A percentile compares a stretch with the other conserved stretches of the same genome.
phyloP scores from a whole-genome alignment of 768 basidiomycete genomes.

The Stropharia rugosoannulata region DNA sequence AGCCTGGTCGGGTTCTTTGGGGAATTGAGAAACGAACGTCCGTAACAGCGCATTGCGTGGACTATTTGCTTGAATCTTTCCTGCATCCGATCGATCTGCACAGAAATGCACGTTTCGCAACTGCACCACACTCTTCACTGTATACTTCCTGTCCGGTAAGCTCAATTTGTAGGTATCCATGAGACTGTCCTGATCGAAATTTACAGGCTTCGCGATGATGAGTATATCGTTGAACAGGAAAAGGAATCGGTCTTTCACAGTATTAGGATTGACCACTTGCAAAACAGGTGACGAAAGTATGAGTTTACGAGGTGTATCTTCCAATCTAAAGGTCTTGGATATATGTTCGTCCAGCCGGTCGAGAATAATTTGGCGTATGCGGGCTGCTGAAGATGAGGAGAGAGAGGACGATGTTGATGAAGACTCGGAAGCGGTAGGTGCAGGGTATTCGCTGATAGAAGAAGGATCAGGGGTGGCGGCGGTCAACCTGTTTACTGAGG shows the following conservation, averaged over 20 bases:
- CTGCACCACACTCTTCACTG: slow-evolving; percentile 88
- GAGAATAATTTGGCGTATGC: slow-evolving; percentile 54
- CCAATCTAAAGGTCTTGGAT: slow-evolving; percentile 64
- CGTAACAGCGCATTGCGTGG: slow-evolving; percentile 63
- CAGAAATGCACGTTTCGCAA: slow-evolving; percentile 68
- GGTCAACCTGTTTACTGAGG: slow-evolving; percentile 52
- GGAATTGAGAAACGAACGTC: slow-evolving; percentile 77
- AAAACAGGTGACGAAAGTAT: slow-evolving; percentile 83
- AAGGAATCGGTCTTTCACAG: slow-evolving; percentile 92
- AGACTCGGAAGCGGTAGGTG: slow-evolving; percentile 69
- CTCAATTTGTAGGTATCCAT: slow-evolving; percentile 51
- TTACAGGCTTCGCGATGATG: slow-evolving; percentile 88
- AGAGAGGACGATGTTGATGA: slow-evolving; percentile 72
- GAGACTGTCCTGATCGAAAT: slow-evolving; percentile 63
- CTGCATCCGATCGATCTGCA: slow-evolving; percentile 63
- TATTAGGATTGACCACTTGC: slow-evolving; percentile 92
- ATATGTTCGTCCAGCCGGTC: slow-evolving; percentile 72
- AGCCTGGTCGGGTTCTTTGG: slow-evolving; percentile 77
- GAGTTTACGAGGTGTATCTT: slow-evolving; percentile 85
- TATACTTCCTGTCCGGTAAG: slow-evolving; percentile 75
- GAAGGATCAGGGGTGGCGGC: slow-evolving; percentile 77
- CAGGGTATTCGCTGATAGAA: slow-evolving; percentile 70
- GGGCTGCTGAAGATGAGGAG: slow-evolving; percentile 52
- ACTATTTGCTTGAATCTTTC: slow-evolving; percentile 38
- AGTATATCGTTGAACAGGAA: slow-evolving; percentile 98